Evolutionary conservation across 495 filamentous ascomycete species (phyloP).

Genomic region (Penicillium psychrofluorescens): DNA sequence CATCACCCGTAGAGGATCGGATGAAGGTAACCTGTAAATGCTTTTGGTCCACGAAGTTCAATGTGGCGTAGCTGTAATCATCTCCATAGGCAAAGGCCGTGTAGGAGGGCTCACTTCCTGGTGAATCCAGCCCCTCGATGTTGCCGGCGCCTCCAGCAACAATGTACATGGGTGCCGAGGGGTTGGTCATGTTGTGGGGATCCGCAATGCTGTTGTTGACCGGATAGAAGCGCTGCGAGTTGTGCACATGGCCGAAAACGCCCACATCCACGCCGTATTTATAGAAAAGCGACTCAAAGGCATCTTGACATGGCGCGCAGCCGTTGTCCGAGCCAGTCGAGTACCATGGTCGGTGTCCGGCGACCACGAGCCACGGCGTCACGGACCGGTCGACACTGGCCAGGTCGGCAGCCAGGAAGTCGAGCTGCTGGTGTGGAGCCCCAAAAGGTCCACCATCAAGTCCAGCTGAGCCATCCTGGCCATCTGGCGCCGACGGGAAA

Average conservation of each 20-base stretch:
- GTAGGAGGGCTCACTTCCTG: constrained; percentile 32
- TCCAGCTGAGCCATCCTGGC: constrained; percentile 35
- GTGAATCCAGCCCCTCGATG: constrained; percentile 33
- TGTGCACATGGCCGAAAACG: constrained; percentile 56
- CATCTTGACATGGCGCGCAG: constrained; percentile 46
- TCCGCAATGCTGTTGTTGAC: constrained; percentile 37
- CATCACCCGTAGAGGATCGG: constrained; percentile 37
- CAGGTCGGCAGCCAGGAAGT: constrained; percentile 42
- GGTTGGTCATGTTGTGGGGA: constrained; percentile 42
- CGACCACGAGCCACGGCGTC: constrained; percentile 53
- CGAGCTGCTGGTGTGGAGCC: constrained; percentile 19
- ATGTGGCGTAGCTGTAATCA: constrained; percentile 44
- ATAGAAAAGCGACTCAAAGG: constrained; percentile 52
- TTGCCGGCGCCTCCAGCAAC: constrained; percentile 41
- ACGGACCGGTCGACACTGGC: constrained; percentile 40
- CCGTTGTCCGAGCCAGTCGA: constrained; percentile 23
- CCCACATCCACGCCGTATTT: constrained; percentile 55
- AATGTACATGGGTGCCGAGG: constrained; percentile 51
- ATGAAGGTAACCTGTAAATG: constrained; percentile 37
- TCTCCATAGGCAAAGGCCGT: constrained; percentile 50
- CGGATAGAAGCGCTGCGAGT: constrained; percentile 42
- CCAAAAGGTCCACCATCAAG: constrained; percentile 49
- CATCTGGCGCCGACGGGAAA: constrained; percentile 35
- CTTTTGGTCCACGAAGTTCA: constrained; percentile 26
- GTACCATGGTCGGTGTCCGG: constrained; percentile 58